A percentile compares a stretch with the other conserved stretches of the same genome.
Evolutionary conservation across 2,329 filamentous ascomycete genomes (phyloP).

Genomic region (Colletotrichum sp.): DNA sequence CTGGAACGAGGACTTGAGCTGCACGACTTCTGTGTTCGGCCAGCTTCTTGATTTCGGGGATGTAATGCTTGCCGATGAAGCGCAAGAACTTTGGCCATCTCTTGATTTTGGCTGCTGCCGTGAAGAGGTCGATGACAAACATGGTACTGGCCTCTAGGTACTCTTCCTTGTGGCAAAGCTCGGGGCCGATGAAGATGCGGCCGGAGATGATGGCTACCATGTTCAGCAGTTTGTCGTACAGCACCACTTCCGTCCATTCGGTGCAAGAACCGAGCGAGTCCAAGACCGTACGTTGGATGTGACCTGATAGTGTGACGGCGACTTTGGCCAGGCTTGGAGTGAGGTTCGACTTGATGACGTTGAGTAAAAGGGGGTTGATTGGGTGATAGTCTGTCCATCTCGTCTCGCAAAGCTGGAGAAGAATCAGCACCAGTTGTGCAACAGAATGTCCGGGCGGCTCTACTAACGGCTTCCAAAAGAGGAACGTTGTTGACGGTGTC

Average conservation of each 20-base stretch:
- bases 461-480: neutral
- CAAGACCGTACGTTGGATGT: slow-evolving; percentile 24
- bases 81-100: neutral
- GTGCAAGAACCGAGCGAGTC: neutral
- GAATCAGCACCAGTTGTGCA: neutral
- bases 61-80: neutral
- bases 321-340: neutral
- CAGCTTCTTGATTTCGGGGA: neutral
- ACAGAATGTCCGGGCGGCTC: neutral
- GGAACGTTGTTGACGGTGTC: neutral
- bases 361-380: neutral
- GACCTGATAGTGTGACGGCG: neutral
- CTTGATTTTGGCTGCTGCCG: neutral
- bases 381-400: neutral
- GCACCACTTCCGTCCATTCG: neutral
- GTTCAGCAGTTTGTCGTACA: slow-evolving; percentile 8
- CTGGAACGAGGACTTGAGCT: neutral
- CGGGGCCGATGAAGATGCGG: slow-evolving; percentile 50
- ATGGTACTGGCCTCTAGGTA: slow-evolving; percentile 41
- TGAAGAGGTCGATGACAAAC: neutral
- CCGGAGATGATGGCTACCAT: slow-evolving; percentile 52
- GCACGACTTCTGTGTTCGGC: neutral
- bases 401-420: neutral
- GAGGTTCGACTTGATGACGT: neutral
- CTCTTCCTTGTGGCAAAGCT: slow-evolving; percentile 45